Base-by-base conservation (phyloP, 2,329 filamentous ascomycete genomes). In the Aspergillus amoenus region DNA sequence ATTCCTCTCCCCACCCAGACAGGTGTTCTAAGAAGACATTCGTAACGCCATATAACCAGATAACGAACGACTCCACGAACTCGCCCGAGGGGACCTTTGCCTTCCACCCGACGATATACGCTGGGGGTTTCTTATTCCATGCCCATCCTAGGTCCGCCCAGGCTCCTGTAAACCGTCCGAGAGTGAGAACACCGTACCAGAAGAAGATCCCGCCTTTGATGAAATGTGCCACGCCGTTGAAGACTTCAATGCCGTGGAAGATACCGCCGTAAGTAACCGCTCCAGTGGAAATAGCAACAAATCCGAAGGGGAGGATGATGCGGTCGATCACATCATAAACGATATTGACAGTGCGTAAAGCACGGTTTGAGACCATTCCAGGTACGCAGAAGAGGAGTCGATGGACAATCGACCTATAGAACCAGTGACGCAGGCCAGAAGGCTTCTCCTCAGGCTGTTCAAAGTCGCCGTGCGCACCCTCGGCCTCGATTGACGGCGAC, bases 171-270 rank as follows among this genome's bases (percentile, higher is more conserved):
- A 91, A 97, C 55, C 93, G 88, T 27, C 91, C 92, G 3, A 97
- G 81, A 0, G 91, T 96, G 59, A 97, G 77, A 17, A 96, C 76
- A 7, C 93, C 93, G 61, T 95, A 90, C 87, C 91, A 94, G 77
- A 97, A 91, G 79, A 97, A 97, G 53, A 97, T 89, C 3, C 90
- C 90, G 46, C 93, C 93, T 73, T 97, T 97, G 73, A 97, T 87
- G 78, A 91, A 96, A 70, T 97, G 93, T 7, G 93, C 93, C 42
- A 97, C 80, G 2, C 93, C 91, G 64, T 87, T 93, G 79, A 93
- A 95, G 56, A 97, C 79, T 2, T 80, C 80, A 17, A 83, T 81
- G 92, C 89, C 72, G 93, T 94, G 63, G 15, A 37, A 37, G 13
- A 97, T 89, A 24, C 93, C 90, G 24, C 86, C 90, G 68, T 89